Base-by-base conservation (phyloP, 2,329 filamentous ascomycete genomes). In the Aspergillus floridensis region DNA sequence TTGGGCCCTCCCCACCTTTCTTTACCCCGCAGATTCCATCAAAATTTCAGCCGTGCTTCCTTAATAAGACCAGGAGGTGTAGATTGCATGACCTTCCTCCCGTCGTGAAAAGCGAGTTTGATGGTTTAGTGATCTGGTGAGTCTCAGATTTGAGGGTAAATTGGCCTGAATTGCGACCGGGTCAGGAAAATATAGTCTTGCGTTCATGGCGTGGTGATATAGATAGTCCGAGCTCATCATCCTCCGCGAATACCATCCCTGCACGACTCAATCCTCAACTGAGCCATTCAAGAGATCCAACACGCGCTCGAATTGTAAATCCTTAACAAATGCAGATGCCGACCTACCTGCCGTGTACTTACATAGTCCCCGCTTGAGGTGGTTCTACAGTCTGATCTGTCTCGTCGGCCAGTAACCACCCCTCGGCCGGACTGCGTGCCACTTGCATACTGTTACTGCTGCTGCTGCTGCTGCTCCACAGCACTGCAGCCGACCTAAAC, bases 11-110 rank as follows among this genome's bases (percentile, higher is more conserved):
- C 52, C 52, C 52, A 47, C 38, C 41, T 47, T 44, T 47, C 11
- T 35, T 47, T 54, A 54, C 52, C 52, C 52, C 52, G 52, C 52
- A 54, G 52, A 54, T 47, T 29, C 41, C 44, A 46, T 31, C 52
- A 19, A 7, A 35, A 54, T 35, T 41, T 46, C 24, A 47, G 52
- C 41, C 47, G 31, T 53, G 32, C 32, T 35, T 19, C 38, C 38
- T 19, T 44, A n/a, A 44, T 44, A 44, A 44, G 38, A 44, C 38
- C 5, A 7, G 2, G 16, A 44, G 38, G 16, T 16, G 16, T 29
- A n/a, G 6, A 44, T n/a, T 44, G 38, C 38, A 44, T 44, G 14
- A 16, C 16, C 38, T 19, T 44, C 16, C 38, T 8, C 38, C 16
- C 16, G 38, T 7, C 16, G 16, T 19, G 16, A 5, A 19, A 2